Percentiles rank a stretch among this genome's conserved stretches.
phyloP scores from a whole-genome alignment of 352 stramenopile genomes.

The Globisporangium lucens region DNA sequence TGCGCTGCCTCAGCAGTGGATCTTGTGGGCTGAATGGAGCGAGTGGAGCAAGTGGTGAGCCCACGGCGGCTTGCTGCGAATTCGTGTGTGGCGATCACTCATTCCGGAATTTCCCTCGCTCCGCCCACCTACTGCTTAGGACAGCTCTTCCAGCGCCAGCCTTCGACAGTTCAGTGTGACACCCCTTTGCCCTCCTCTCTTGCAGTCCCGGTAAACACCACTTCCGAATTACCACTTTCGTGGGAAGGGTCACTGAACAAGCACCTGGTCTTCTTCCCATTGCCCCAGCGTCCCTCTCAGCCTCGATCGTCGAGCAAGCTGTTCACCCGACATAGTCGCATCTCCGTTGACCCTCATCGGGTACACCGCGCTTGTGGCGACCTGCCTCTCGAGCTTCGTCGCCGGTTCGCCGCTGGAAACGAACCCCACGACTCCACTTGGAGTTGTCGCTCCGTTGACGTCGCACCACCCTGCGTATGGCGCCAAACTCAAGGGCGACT shows the following conservation, averaged over 20 bases:
- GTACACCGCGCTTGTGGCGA: conserved; percentile 1
- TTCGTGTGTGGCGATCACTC: not conserved
- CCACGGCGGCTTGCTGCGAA: not conserved
- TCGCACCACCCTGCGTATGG: conserved; percentile 27
- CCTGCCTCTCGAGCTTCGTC: conserved; percentile 9
- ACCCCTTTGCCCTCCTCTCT: too few species aligned
- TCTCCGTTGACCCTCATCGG: conserved; percentile 1
- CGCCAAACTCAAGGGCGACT: conserved; percentile 17
- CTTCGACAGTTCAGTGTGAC: not conserved
- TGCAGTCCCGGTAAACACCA: too few species aligned
- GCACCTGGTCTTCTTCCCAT: not conserved
- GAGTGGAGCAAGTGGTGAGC: too few species aligned
- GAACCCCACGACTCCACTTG: conserved; percentile 27
- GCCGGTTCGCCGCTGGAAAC: conserved; percentile 15
- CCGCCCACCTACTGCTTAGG: not conserved
- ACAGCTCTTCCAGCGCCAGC: not conserved
- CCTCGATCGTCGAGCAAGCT: not conserved
- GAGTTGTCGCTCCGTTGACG: conserved; percentile 21
- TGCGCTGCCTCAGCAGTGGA: not conserved
- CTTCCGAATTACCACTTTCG: not conserved
- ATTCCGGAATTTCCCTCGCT: not conserved
- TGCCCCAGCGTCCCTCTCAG: not conserved
- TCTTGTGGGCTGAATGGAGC: not conserved
- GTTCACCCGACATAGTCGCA: conserved; percentile 7
- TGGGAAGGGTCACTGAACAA: not conserved